Evolutionary conservation across 768 basidiomycete species (phyloP), one percentile per base, ranked within the genome.

Genomic region (Tremella mesenterica): DNA sequence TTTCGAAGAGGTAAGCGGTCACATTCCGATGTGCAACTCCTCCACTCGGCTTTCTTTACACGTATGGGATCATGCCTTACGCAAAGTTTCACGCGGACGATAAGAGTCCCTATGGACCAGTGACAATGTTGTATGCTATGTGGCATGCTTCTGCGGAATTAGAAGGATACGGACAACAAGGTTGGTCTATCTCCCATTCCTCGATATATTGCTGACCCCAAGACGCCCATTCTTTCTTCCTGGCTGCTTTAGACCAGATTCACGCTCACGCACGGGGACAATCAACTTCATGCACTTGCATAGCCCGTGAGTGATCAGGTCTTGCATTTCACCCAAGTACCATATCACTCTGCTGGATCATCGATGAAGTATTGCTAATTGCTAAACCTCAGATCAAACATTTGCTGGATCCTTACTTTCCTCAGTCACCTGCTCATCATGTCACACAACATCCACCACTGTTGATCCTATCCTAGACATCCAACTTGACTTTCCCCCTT

Each of bases 111-210:
- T 85, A 82, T 61, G 90, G 87, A 0, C 92, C 93, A 0, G 81
- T 84, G 2, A 82, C 83, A 2, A 85, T 96, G 68, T 79, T 97
- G 7, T 78, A 83, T 13, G 83, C 85, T 25, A 86, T 85, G 29
- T 96, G 91, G 92, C 71, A 81, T 57, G 75, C 77, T 3, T 83
- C 85, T 0, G 74, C 84, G 0, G 89, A 93, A 56, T 77, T 96
- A 25, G 82, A 88, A 4, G 92, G 91, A 1, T 89, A 96, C 65
- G 83, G 88, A 0, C 93, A 97, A 70, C 93, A 93, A 66, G 92
- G 96, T 76, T 85, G 88, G 71, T 85, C 23, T 20, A 4, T 5
- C 12, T 25, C 27, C 13, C 7, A 16, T 23, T 7, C 34, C 20
- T 13, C 23, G 41, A 4, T 52, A 47, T n/a, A 26, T 28, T 23